Base-by-base conservation (phyloP, 768 basidiomycete genomes). In the Leccinellum albellum region DNA sequence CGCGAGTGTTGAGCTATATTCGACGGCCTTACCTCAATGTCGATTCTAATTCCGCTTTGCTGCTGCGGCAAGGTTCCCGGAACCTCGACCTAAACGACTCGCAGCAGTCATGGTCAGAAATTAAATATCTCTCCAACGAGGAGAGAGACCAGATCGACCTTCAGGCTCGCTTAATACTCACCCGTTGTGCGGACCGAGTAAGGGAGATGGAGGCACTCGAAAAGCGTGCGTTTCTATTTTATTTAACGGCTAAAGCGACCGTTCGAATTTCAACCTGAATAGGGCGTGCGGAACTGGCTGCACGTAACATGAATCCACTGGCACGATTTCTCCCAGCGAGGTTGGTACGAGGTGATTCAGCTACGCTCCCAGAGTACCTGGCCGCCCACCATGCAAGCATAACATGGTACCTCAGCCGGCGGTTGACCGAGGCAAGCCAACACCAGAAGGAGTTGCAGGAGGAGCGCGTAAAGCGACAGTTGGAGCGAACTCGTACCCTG, bases 91-190 rank as follows among this genome's bases (percentile, higher is more conserved):
- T 90, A 13, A 74, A 68, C 23, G 75, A 75, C 52, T 68, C 80
- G 48, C 73, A 77, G 57, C 74, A 78, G 58, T 75, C 78, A 46
- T 91, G 88, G 88, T 71, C 79, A 17, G 80, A 81, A 52, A 76
- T 91, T 51, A 83, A 82, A 59, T 76, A 87, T 65, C 80, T 99
- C 6, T 85, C 85, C 9, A 94, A 98, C 67, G 85, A 91, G 60
- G 95, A 99, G 71, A 80, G 95, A 59, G 95, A 98, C 74, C 93
- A 97, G 74, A 91, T 99, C 53, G 97, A 99, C 78, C 75, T 94
- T 58, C 90, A 96, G 69, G 89, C 92, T 31, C 87, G 89, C 62
- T 81, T 93, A 64, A 88, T 97, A 54, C 77, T 98, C 50, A 82
- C 86, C 50, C 83, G 87, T 53, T 97, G 94, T 75, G 85, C 91